These are phyloP conservation scores for Sisymbrium altissimum DNA, from an alignment of 345 rosid genomes.

Conservation along the genomic window DNA sequence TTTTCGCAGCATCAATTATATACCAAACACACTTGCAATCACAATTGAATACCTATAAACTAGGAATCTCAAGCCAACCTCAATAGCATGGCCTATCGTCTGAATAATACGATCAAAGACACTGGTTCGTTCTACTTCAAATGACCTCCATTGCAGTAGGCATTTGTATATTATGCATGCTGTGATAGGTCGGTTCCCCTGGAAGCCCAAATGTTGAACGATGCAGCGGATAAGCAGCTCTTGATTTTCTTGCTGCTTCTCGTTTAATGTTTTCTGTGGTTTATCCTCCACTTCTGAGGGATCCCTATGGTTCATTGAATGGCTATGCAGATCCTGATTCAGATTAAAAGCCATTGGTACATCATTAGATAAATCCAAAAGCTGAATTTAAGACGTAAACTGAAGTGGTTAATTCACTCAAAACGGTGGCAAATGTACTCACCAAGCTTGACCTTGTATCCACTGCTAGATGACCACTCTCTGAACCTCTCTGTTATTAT, in stretches of 20 bases:
- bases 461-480: constrained; percentile 56
- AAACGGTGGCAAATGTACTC: background rate
- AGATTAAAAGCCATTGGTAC: background rate
- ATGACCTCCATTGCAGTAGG: constrained; percentile 92
- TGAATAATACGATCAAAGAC: constrained; percentile 90
- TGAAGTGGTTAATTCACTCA: background rate
- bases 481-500: constrained; percentile 57
- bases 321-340: constrained; percentile 65
- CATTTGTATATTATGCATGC: constrained; percentile 93
- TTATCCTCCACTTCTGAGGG: constrained; percentile 61
- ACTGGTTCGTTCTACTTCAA: constrained; percentile 87
- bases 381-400: background rate
- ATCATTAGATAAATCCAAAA: background rate
- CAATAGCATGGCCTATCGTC: constrained; percentile 84
- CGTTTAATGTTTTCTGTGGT: constrained; percentile 83
- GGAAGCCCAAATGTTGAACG: constrained; percentile 81
- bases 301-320: constrained; percentile 68
- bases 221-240: constrained; percentile 89
- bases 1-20: background rate
- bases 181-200: constrained; percentile 72
- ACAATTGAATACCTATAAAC: background rate
- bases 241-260: constrained; percentile 93
- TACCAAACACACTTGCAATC: background rate
- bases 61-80: constrained; percentile 41
- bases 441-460: constrained; percentile 61